These are phyloP conservation scores for Russula vinacea DNA, from an alignment of 768 basidiomycete species.

Conservation along the genomic window DNA sequence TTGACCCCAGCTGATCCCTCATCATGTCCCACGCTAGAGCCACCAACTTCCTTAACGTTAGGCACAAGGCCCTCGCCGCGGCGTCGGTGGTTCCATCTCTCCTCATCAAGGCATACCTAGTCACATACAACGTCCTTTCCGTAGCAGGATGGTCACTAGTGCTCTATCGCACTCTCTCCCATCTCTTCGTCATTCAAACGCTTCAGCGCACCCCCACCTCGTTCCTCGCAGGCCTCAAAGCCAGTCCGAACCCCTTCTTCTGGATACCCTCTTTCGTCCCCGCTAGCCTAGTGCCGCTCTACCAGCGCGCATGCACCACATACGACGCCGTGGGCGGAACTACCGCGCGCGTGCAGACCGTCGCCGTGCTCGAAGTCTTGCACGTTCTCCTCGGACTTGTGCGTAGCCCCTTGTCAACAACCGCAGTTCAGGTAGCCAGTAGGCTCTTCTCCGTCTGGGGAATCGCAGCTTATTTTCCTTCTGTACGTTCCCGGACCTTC, in stretches of 20 bases:
- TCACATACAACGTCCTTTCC: conserved; percentile 29
- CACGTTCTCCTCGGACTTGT: conserved; percentile 82
- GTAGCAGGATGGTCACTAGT: conserved; percentile 24
- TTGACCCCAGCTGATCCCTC: neutral
- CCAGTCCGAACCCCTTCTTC: conserved; percentile 27
- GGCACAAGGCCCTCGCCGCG: neutral
- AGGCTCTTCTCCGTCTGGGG: conserved; percentile 86
- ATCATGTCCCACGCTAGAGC: neutral
- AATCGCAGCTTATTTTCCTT: conserved; percentile 59
- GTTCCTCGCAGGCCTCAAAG: conserved; percentile 15
- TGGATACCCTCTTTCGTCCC: conserved; percentile 41
- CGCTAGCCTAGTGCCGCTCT: conserved; percentile 41
- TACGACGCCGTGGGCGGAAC: conserved; percentile 57
- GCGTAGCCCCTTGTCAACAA: conserved; percentile 69
- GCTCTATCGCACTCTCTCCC: conserved; percentile 24
- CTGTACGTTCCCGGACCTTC: conserved; percentile 54
- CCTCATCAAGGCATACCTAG: conserved; percentile 29
- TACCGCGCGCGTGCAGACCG: conserved; percentile 76
- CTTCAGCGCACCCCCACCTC: neutral
- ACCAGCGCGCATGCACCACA: conserved; percentile 53
- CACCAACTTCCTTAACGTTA: neutral
- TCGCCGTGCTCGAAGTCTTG: conserved; percentile 77
- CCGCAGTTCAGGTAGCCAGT: conserved; percentile 74
- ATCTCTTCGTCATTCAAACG: conserved; percentile 6
- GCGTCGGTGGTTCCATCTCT: neutral